Evolutionary conservation across 2,329 filamentous ascomycete species (phyloP), one percentile per base, ranked within the genome.

Genomic region (Fusarium zealandicum): DNA sequence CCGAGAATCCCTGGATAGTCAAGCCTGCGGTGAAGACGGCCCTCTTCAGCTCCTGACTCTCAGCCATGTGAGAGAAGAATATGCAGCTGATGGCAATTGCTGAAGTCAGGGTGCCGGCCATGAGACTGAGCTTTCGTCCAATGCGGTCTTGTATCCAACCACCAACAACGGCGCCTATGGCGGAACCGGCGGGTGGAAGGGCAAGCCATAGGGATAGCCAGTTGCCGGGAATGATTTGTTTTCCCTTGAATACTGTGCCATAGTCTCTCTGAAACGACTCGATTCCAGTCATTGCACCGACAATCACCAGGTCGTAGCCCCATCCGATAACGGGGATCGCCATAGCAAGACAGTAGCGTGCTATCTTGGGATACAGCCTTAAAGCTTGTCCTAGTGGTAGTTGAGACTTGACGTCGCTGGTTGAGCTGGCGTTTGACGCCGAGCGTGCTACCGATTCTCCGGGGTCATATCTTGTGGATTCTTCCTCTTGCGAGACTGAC

Each of bases 181-280:
- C 67, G 27, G 64, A 60, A 18, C 68, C 66, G 1, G 62, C 50
- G 0, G 69, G 67, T 0, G 60, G 61, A 2, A 64, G 47, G 0
- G 62, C 65, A 3, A 64, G 51, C 70, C 70, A 72, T 0, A 72
- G 28, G 1, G 69, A 68, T 0, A 72, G 49, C 70, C 70, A 72
- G 0, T 63, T 50, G 0, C 59, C 59, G 0, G 70, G 69, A 1
- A 70, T 69, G 1, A 66, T 66, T 49, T 47, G 42, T 2, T 63
- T 40, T 1, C 63, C 70, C 3, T 69, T 36, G 6, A 62, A 61
- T 8, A 51, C 30, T 25, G 65, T 47, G 4, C 70, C 70, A 9
- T 69, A 72, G 46, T 72, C 70, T 5, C 47, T 41, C 4, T 68
- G 56, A n/a, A 72, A 72, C 1, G 64, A 50, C 6, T 72, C 70